Evolutionary conservation across 176 grass and related monocot genomes (phyloP).

Genomic region (Hordeum marinum): DNA sequence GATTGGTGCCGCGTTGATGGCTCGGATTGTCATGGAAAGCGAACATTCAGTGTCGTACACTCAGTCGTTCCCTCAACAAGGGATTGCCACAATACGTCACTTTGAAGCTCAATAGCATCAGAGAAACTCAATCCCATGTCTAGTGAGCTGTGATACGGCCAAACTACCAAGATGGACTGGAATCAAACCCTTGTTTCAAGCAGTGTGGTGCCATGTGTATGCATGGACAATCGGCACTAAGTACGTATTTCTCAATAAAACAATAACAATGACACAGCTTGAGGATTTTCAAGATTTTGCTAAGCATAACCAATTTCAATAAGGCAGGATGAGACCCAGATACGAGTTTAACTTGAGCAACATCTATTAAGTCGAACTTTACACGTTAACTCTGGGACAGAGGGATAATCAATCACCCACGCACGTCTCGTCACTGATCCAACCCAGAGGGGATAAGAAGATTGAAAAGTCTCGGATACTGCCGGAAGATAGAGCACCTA

Average conservation of each 20-base stretch:
- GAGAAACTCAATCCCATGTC: too few species aligned
- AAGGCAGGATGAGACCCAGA: slow-evolving; percentile 11
- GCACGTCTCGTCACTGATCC: background rate
- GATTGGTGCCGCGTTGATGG: too few species aligned
- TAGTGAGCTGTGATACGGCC: too few species aligned
- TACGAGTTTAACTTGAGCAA: background rate
- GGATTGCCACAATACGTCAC: too few species aligned
- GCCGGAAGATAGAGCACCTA: background rate
- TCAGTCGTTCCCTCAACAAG: too few species aligned
- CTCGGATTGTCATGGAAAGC: too few species aligned
- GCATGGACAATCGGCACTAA: background rate
- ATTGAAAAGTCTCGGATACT: background rate
- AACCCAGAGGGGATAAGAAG: slow-evolving; percentile 12
- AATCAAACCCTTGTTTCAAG: too few species aligned
- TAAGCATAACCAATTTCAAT: background rate
- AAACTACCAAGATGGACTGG: too few species aligned
- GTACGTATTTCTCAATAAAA: background rate
- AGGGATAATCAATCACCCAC: slow-evolving; percentile 2
- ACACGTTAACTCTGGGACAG: slow-evolving; percentile 16
- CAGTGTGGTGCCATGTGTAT: background rate
- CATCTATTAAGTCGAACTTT: slow-evolving; percentile 2
- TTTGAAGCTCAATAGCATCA: too few species aligned
- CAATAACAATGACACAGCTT: background rate
- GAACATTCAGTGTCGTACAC: too few species aligned
- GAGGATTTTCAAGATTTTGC: background rate